Percentiles rank a stretch among this genome's conserved stretches.
Evolutionary conservation across 2,329 filamentous ascomycete genomes (phyloP).

Genomic region (Beauveria sp.): DNA sequence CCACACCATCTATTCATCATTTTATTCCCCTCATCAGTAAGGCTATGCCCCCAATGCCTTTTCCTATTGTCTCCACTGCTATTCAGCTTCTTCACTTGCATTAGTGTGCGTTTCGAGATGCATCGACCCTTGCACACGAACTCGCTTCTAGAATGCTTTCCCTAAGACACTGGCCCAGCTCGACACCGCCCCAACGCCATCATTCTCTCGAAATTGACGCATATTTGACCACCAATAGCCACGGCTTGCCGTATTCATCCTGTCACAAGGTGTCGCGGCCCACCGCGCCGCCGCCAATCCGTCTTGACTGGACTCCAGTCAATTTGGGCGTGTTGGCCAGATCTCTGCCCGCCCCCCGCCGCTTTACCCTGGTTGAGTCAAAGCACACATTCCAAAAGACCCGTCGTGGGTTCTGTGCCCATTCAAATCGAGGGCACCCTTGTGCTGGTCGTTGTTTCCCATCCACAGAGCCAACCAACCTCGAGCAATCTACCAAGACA

Average conservation of each 20-base stretch:
- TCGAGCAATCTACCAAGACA: neutral
- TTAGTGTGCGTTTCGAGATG: neutral
- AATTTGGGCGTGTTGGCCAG: neutral
- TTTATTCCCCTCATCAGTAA: neutral
- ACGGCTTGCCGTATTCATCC: neutral
- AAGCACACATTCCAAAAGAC: neutral
- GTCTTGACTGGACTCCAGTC: neutral
- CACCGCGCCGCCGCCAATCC: neutral
- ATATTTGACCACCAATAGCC: neutral
- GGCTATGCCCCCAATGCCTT: neutral
- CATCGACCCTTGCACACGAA: neutral
- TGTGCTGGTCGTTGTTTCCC: neutral
- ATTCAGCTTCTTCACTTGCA: constrained; percentile 5
- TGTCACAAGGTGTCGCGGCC: neutral
- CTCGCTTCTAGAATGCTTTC: constrained; percentile 8
- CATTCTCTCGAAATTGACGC: neutral
- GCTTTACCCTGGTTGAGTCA: neutral
- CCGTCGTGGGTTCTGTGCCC: neutral
- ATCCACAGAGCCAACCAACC: neutral
- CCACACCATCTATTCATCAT: neutral
- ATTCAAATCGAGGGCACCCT: neutral
- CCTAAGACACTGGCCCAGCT: neutral
- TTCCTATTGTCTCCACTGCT: neutral
- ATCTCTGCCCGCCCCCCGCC: constrained; percentile 1
- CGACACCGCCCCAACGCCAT: neutral